Evolutionary conservation across 805 yeast species (phyloP), one percentile per base, ranked within the genome.

Genomic region (Ogataea nakhonphanomensis): DNA sequence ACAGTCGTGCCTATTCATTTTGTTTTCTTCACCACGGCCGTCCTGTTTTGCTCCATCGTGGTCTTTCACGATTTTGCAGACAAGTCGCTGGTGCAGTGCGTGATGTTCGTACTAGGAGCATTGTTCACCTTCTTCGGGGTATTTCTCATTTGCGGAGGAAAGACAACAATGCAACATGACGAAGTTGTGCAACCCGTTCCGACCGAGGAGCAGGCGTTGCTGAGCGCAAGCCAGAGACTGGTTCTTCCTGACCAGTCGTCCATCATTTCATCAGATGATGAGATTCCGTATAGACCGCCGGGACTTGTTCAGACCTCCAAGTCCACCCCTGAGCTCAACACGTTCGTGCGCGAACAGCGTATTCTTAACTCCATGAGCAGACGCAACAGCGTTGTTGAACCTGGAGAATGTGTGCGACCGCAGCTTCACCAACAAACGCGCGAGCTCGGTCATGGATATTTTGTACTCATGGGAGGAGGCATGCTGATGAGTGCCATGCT

Each of bases 1-100:
- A 63, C 67, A 6, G 77, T 74, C 3, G 69, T 74, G 7, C 78
- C 79, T 0, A 62, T 71, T 27, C 77, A 73, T 48, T 73, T 72
- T 56, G 72, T 66, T 5, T 62, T 70, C 25, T 73, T 74, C 59
- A 71, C 75, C 1, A 44, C 66, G 8, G 62, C 72, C 3, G 73
- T 71, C 3, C 58, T 68, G 21, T 25, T 64, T 6, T 73, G 73
- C n/a, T 69, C 74, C 0, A 64, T 65, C 8, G 48, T 67, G 6
- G 59, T 70, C 7, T 71, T 69, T 45, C 59, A 62, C 22, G 75
- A 70, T 39, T 69, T 70, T 37, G 58, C 60, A 3, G 51, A 58
- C 30, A 54, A 54, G 26, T 39, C 61, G 5, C 9, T 42, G 1
- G 31, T 26, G 4, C 59, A 61, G 15, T 37, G 50, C 7, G 4